phyloP scores from a whole-genome alignment of 2,329 filamentous ascomycete species.

The Davidsoniella neocaledoniae region DNA sequence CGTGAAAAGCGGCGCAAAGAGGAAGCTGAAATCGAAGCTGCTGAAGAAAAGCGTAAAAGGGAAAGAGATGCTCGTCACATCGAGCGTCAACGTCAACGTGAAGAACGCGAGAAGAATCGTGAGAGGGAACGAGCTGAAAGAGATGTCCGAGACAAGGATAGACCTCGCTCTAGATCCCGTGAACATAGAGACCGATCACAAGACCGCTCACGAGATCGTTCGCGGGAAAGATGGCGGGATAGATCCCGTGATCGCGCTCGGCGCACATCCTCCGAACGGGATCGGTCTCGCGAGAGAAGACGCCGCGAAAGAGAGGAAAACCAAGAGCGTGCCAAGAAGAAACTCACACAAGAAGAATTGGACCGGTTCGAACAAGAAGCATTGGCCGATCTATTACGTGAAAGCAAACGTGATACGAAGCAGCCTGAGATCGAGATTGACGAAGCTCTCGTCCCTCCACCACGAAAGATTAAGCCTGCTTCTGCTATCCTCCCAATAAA shows the following conservation, averaged over 20 bases:
- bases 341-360: conserved; percentile 40
- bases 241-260: conserved; percentile 11
- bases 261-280: conserved; percentile 10
- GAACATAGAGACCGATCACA: conserved; percentile 12
- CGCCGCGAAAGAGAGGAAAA: conserved; percentile 22
- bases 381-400: conserved; percentile 39
- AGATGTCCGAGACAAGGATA: conserved; percentile 19
- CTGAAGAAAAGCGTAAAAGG: conserved; percentile 31
- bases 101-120: conserved; percentile 34
- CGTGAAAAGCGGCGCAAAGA: conserved; percentile 36
- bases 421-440: conserved; percentile 41
- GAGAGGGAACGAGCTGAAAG: conserved; percentile 22
- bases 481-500: conserved; percentile 43
- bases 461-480: conserved; percentile 32
- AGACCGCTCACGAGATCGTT: conserved; percentile 12
- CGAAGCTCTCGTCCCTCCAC: conserved; percentile 37
- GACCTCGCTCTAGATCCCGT: conserved; percentile 1
- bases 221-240: conserved; percentile 13
- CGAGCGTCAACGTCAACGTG: conserved; percentile 36
- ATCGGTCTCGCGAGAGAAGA: conserved; percentile 18
- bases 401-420: conserved; percentile 35
- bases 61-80: conserved; percentile 32
- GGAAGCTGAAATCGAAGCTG: conserved; percentile 32
- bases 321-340: conserved; percentile 31
- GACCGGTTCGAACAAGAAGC: conserved; percentile 41